Evolutionary conservation across 371 early-diverging fungal genomes (phyloP).

Genomic region (Zychaea mexicana): DNA sequence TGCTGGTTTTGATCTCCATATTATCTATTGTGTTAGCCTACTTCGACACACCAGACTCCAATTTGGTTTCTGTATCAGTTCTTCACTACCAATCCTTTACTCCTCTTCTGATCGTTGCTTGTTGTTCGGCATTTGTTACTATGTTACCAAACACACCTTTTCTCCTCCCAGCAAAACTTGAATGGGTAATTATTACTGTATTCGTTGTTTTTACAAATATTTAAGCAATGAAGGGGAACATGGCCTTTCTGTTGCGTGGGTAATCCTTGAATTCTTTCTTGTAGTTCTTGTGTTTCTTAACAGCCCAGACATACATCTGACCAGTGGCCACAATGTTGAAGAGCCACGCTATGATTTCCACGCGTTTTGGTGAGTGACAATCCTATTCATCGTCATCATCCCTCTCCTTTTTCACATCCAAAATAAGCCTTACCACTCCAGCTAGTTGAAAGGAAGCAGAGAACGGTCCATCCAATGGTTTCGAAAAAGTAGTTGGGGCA

Average conservation of each 20-base stretch:
- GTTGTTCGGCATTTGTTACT: too few relatives aligned
- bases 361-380: background rate
- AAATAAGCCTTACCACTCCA: constrained; percentile 57
- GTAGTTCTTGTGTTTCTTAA: constrained; percentile 95
- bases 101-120: too few relatives aligned
- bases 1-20: too few relatives aligned
- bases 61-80: too few relatives aligned
- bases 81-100: background rate
- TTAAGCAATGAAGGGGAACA: constrained; percentile 88
- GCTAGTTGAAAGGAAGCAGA: constrained; percentile 77
- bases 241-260: constrained; percentile 86
- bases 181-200: too few relatives aligned
- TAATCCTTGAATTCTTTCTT: constrained; percentile 91
- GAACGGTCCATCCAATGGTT: constrained; percentile 80
- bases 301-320: constrained; percentile 96
- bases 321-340: constrained; percentile 82
- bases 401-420: background rate
- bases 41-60: too few relatives aligned
- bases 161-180: background rate
- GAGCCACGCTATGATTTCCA: constrained; percentile 62
- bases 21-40: too few relatives aligned
- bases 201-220: background rate
- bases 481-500: constrained; percentile 96
- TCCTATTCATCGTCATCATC: background rate
- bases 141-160: background rate